These are phyloP conservation scores for Stygiomarasmius scandens DNA, from an alignment of 1,284 basidiomycete genomes.

Conservation along the genomic window DNA sequence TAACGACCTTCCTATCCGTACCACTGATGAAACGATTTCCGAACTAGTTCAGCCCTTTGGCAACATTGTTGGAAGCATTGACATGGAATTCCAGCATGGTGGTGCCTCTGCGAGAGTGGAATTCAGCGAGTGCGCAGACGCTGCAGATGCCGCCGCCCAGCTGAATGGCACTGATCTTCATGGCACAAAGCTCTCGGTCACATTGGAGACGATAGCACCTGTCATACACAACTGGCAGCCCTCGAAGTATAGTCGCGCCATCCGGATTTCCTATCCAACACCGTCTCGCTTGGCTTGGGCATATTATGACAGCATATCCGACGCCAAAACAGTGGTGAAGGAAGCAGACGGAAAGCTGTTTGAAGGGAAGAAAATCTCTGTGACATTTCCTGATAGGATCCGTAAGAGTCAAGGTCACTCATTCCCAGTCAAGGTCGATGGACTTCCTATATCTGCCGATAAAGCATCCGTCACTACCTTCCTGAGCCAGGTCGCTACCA, in stretches of 20 bases:
- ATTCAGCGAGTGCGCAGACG: slow-evolving; percentile 30
- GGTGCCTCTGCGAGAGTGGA: slow-evolving; percentile 31
- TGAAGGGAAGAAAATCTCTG: slow-evolving; percentile 37
- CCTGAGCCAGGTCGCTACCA: not conserved
- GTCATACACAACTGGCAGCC: slow-evolving; percentile 24
- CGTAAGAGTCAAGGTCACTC: slow-evolving; percentile 30
- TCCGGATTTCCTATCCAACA: slow-evolving; percentile 42
- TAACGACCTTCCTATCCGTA: slow-evolving; percentile 37
- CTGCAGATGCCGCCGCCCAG: slow-evolving; percentile 33
- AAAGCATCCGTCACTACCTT: slow-evolving; percentile 21
- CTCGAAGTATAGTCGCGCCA: slow-evolving; percentile 24
- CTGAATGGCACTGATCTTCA: slow-evolving; percentile 33
- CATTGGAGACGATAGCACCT: slow-evolving; percentile 24
- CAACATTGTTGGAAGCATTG: slow-evolving; percentile 22
- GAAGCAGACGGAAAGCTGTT: slow-evolving; percentile 38
- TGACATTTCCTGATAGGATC: slow-evolving; percentile 35
- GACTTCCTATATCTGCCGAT: slow-evolving; percentile 35
- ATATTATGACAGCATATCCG: slow-evolving; percentile 39
- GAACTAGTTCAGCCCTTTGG: slow-evolving; percentile 32
- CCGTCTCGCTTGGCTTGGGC: slow-evolving; percentile 43
- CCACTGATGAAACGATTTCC: slow-evolving; percentile 28
- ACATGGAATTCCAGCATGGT: slow-evolving; percentile 21
- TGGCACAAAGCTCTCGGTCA: slow-evolving; percentile 24
- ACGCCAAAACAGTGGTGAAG: slow-evolving; percentile 40
- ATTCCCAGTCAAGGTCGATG: slow-evolving; percentile 38